Conservation (phyloP, 257 asterid species). For the Ocimum tenuiflorum region DNA sequence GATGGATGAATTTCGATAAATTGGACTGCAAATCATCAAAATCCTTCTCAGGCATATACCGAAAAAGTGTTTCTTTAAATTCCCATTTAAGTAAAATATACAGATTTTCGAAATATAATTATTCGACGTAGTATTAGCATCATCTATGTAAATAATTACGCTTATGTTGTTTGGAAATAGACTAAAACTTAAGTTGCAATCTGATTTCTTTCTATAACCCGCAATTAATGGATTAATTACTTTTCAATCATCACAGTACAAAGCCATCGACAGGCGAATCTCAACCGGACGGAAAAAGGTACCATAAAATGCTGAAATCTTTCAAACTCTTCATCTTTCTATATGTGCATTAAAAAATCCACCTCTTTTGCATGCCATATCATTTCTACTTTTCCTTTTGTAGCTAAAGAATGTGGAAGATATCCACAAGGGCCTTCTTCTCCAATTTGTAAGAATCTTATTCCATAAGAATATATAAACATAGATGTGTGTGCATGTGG, state of each 20-base stretch:
- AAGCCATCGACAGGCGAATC: constrained; percentile 47
- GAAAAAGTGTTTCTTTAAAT: neutral
- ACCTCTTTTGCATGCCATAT: neutral
- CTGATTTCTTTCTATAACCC: neutral
- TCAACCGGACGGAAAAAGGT: constrained; percentile 84
- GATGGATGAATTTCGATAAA: neutral
- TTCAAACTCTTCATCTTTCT: neutral
- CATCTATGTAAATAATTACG: no score
- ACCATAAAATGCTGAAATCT: constrained; percentile 1
- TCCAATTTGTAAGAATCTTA: constrained; percentile 50
- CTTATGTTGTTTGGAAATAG: no score
- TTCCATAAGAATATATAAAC: neutral
- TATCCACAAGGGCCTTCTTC: constrained; percentile 57
- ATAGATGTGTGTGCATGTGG: no score
- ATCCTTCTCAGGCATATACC: neutral
- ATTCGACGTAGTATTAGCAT: no score
- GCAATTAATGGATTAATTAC: neutral
- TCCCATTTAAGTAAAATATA: neutral
- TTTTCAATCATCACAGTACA: constrained; percentile 39
- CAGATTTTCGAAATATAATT: neutral
- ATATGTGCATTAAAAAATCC: neutral
- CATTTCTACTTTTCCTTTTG: neutral
- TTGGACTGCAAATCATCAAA: neutral
- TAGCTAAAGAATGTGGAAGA: constrained; percentile 79
- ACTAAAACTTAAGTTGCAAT: neutral